Evolutionary conservation across 192 early-diverging fungal genomes (phyloP).

Genomic region (Phlyctochytrium bullatum): DNA sequence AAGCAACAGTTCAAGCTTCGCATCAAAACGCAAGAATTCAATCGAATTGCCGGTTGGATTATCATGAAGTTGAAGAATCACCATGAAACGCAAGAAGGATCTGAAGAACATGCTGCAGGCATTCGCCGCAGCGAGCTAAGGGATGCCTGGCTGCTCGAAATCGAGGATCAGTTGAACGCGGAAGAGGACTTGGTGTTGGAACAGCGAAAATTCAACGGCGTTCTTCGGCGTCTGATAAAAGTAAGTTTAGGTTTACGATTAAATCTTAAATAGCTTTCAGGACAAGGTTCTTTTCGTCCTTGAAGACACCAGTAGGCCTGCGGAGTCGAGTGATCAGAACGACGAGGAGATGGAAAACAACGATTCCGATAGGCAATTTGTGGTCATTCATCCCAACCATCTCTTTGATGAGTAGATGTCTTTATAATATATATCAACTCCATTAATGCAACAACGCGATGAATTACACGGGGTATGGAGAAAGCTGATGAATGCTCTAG

Average conservation of each 20-base stretch:
- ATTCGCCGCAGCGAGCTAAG: slow-evolving; percentile 57
- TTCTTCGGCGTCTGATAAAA: slow-evolving; percentile 64
- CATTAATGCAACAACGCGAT: background rate
- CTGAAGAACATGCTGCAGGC: slow-evolving; percentile 21
- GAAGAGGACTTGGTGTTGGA: slow-evolving; percentile 64
- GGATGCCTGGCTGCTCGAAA: slow-evolving; percentile 68
- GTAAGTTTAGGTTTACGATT: slow-evolving; percentile 35
- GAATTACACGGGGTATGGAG: background rate
- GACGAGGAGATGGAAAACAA: slow-evolving; percentile 9
- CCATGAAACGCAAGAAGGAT: slow-evolving; percentile 4
- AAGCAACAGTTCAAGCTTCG: slow-evolving; percentile 28
- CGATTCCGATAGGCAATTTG: slow-evolving; percentile 8
- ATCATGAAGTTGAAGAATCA: slow-evolving; percentile 31
- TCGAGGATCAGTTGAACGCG: slow-evolving; percentile 57
- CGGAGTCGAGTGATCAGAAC: slow-evolving; percentile 9
- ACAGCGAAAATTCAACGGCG: slow-evolving; percentile 58
- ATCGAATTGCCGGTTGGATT: slow-evolving; percentile 42
- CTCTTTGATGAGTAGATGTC: slow-evolving; percentile 22
- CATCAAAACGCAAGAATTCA: slow-evolving; percentile 47
- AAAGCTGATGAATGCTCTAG: slow-evolving; percentile 72
- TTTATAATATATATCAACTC: background rate
- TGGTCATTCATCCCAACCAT: slow-evolving; percentile 51
- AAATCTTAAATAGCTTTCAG: slow-evolving; percentile 2
- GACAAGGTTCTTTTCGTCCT: slow-evolving; percentile 42
- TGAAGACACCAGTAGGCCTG: slow-evolving; percentile 27